Evolutionary conservation across 192 early-diverging fungal genomes (phyloP).

Genomic region (Piromyces sp.): DNA sequence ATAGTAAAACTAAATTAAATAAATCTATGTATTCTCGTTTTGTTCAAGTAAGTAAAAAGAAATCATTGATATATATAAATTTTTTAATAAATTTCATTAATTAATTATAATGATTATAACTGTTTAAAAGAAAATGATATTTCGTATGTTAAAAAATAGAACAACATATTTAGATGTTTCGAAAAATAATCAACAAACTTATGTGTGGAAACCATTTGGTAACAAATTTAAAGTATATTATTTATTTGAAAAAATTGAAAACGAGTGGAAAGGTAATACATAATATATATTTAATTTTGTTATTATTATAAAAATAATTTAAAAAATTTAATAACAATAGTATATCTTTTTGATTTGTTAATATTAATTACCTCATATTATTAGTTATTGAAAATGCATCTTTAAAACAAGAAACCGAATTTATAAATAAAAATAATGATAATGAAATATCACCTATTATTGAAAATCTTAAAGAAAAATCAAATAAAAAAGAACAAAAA

Average conservation of each 20-base stretch:
- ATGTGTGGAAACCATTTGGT: not conserved
- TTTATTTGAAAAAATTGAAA: not conserved
- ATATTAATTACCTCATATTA: too few relatives aligned
- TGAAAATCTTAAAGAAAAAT: not conserved
- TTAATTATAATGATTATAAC: too few relatives aligned
- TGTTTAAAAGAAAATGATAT: not conserved
- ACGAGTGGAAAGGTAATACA: not conserved
- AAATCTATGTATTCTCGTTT: not conserved
- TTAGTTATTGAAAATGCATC: not conserved
- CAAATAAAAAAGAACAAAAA: not conserved
- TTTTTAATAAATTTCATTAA: too few relatives aligned
- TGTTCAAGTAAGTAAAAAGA: not conserved
- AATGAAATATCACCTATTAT: not conserved
- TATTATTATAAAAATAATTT: too few relatives aligned
- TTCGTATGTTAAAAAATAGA: not conserved
- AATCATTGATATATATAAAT: too few relatives aligned
- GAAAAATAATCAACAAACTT: not conserved
- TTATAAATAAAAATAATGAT: not conserved
- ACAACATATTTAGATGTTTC: not conserved
- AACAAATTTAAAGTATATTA: not conserved
- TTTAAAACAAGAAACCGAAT: not conserved
- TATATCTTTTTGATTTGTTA: too few relatives aligned
- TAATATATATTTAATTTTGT: too few relatives aligned
- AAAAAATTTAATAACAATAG: too few relatives aligned
- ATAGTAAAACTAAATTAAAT: not conserved